Base-by-base conservation (phyloP, 306 rosid species). In the Arachis stenosperma region DNA sequence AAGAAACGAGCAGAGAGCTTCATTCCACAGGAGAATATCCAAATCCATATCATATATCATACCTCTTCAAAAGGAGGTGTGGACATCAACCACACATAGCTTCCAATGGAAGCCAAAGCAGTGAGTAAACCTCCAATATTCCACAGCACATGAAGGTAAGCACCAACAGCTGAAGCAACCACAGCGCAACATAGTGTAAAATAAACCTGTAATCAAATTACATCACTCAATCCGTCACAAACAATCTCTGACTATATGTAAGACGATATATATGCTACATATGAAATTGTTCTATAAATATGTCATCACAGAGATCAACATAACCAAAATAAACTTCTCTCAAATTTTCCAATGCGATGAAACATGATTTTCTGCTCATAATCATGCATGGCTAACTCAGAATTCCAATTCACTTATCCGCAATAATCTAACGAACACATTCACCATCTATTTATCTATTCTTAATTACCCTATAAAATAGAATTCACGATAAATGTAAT, bases 81-180 rank as follows among this genome's bases (percentile, higher is more conserved):
- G 2, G 87, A 69, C 40, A 90, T 50, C 52, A 93, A 75, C 98
- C 97, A 93, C 55, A 78, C 2, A 13, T 76, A 80, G 85, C 84
- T 77, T 76, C 97, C 98, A 2, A 91, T 2, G 42, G 81, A 58
- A 7, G 80, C 96, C 2, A 84, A 17, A n/a, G 87, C 56, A 6
- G 98, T 93, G 13, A 93, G 78, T 46, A 88, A n/a, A 58, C 98
- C 98, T 7, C 98, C 98, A 59, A 93, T 74, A 74, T 93, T 88
- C 88, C 84, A 89, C 6, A 91, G 77, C 2, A 88, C 15, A 71
- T 93, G 98, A 70, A 93, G 81, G 74, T 84, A 93, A 2, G 90
- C 92, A 37, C 98, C 98, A 15, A 73, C 80, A 63, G 96, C 92
- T 0, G 94, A 79, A 40, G 88, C 88, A 50, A 88, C 61, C 17